phyloP scores from a whole-genome alignment of 345 rosid species.

The Aquilaria yunnanensis region DNA sequence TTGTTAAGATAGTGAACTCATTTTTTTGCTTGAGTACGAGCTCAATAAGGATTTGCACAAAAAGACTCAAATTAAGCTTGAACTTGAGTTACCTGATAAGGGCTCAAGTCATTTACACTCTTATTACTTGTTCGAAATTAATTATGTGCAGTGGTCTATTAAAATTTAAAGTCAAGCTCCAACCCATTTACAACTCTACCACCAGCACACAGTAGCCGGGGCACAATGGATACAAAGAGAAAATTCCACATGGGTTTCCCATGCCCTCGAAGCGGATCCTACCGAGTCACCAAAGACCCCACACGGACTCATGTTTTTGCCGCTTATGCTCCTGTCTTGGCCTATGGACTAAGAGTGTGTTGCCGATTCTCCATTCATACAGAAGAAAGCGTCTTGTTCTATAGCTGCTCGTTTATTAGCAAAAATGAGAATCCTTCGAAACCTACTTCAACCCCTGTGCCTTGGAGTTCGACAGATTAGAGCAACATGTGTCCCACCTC shows the following conservation, averaged over 20 bases:
- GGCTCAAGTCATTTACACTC: no score
- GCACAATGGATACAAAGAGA: background rate
- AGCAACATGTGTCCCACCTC: conserved; percentile 11
- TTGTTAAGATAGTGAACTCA: no score
- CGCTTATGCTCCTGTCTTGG: conserved; percentile 23
- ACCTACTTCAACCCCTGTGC: conserved; percentile 6
- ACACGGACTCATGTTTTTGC: conserved; percentile 16
- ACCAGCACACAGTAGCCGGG: no score
- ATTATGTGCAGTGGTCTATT: no score
- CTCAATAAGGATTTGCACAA: no score
- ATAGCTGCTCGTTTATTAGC: conserved; percentile 37
- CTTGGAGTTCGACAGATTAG: conserved; percentile 10
- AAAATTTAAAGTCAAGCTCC: no score
- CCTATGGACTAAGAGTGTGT: background rate
- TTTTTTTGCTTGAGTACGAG: no score
- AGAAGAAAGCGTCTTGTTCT: conserved; percentile 18
- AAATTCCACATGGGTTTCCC: conserved; percentile 31
- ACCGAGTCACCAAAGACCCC: background rate
- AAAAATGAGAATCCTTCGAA: conserved; percentile 18
- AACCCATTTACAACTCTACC: no score
- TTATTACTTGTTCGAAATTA: no score
- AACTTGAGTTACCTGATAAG: no score
- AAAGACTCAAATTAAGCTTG: no score
- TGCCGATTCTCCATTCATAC: background rate
- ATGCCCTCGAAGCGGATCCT: conserved; percentile 14